Conservation (phyloP, 1,284 basidiomycete genomes). For the Pterulicium gracile region DNA sequence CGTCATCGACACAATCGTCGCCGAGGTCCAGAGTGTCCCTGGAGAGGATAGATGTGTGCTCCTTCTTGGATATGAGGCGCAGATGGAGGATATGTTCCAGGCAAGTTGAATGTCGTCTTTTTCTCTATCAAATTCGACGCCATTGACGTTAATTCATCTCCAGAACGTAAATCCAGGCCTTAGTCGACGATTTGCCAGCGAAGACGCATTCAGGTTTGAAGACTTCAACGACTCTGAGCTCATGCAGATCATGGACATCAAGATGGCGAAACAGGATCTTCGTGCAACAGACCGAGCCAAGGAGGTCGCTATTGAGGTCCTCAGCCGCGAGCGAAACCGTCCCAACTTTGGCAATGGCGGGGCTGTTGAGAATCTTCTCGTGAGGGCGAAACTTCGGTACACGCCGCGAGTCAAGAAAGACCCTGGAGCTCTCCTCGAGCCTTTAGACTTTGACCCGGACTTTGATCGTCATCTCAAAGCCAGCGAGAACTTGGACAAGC, state of each 20-base stretch:
- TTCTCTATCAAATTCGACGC: no score
- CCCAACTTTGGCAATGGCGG: conserved; percentile 63
- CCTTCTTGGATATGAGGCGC: conserved; percentile 48
- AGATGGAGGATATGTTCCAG: conserved; percentile 65
- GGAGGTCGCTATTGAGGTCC: conserved; percentile 37
- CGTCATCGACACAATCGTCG: conserved; percentile 63
- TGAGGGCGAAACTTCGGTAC: conserved; percentile 38
- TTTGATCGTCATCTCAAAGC: conserved; percentile 38
- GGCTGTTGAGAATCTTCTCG: conserved; percentile 55
- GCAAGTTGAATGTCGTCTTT: conserved; percentile 25
- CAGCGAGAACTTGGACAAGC: conserved; percentile 34
- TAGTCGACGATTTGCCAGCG: conserved; percentile 46
- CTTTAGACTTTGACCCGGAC: conserved; percentile 53
- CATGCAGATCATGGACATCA: conserved; percentile 37
- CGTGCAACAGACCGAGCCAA: conserved; percentile 45
- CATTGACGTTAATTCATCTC: no score
- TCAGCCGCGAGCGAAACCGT: conserved; percentile 38
- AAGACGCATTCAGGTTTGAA: conserved; percentile 53
- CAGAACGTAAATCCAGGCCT: conserved; percentile 59
- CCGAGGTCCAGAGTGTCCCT: conserved; percentile 56
- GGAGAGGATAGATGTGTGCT: conserved; percentile 62
- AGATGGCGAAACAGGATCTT: conserved; percentile 45
- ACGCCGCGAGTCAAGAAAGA: conserved; percentile 26
- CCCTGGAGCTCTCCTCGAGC: conserved; percentile 30
- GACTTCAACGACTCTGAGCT: conserved; percentile 48